Conservation (phyloP, 495 filamentous ascomycete genomes). For the Amniculicola lignicola region DNA sequence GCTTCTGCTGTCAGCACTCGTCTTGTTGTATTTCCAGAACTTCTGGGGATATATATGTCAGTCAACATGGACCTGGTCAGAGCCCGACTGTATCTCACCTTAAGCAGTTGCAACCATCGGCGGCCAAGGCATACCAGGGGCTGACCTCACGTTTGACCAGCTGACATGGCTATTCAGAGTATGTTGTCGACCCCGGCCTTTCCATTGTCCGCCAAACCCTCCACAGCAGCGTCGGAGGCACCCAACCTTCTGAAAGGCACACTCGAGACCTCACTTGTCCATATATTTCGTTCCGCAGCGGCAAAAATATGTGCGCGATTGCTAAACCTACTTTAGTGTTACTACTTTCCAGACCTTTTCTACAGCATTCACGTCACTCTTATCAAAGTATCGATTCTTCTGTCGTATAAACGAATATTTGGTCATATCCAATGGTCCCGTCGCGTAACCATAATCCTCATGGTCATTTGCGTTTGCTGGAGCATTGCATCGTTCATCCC, state of each 20-base stretch:
- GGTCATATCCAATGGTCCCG: background rate
- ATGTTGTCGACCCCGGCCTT: no score
- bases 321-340: no score
- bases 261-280: no score
- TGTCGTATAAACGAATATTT: background rate
- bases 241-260: no score
- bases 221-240: no score
- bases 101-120: background rate
- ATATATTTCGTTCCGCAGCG: no score
- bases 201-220: no score
- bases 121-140: no score
- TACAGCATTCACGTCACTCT: slow-evolving; percentile 1
- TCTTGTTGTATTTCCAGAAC: background rate
- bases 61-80: background rate
- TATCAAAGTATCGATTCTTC: background rate
- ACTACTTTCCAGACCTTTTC: background rate
- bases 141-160: no score
- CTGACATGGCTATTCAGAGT: no score
- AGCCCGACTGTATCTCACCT: background rate
- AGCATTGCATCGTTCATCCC: background rate
- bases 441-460: background rate
- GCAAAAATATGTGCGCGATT: no score
- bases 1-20: background rate
- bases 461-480: background rate
- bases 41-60: slow-evolving; percentile 1